Percentiles rank a stretch among this genome's conserved stretches.
Conservation (phyloP, 2,329 filamentous ascomycete genomes). For the Calonectria pteridis region DNA sequence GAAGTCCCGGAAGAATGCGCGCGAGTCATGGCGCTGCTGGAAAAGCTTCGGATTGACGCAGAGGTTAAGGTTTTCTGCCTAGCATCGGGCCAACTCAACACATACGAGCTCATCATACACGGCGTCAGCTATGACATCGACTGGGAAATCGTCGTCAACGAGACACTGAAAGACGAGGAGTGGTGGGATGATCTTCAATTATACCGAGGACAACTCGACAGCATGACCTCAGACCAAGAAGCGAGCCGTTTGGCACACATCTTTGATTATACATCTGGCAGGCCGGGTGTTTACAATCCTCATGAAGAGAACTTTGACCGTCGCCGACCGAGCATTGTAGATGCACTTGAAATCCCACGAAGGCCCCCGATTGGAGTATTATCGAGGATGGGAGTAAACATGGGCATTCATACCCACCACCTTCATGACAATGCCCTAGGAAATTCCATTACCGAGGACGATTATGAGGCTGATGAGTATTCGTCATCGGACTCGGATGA, state of each 20-base stretch:
- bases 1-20: slow-evolving; percentile 84
- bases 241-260: slow-evolving; percentile 58
- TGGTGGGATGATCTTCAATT: slow-evolving; percentile 86
- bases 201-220: slow-evolving; percentile 57
- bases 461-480: slow-evolving; percentile 50
- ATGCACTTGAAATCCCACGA: slow-evolving; percentile 72
- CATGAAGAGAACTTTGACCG: slow-evolving; percentile 50
- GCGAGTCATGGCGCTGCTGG: slow-evolving; percentile 78
- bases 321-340: slow-evolving; percentile 64
- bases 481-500: slow-evolving; percentile 47
- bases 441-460: slow-evolving; percentile 48
- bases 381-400: slow-evolving; percentile 71
- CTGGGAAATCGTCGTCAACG: slow-evolving; percentile 71
- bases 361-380: slow-evolving; percentile 67
- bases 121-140: slow-evolving; percentile 69
- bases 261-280: slow-evolving; percentile 57
- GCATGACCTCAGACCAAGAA: slow-evolving; percentile 58
- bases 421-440: slow-evolving; percentile 73
- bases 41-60: slow-evolving; percentile 85
- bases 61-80: slow-evolving; percentile 86
- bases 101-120: slow-evolving; percentile 84
- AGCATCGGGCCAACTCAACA: slow-evolving; percentile 77
- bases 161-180: slow-evolving; percentile 76
- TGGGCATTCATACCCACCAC: slow-evolving; percentile 82
- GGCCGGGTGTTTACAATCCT: slow-evolving; percentile 59